Conservation (phyloP, 345 rosid species). For the Excoecaria cochinchinensis region DNA sequence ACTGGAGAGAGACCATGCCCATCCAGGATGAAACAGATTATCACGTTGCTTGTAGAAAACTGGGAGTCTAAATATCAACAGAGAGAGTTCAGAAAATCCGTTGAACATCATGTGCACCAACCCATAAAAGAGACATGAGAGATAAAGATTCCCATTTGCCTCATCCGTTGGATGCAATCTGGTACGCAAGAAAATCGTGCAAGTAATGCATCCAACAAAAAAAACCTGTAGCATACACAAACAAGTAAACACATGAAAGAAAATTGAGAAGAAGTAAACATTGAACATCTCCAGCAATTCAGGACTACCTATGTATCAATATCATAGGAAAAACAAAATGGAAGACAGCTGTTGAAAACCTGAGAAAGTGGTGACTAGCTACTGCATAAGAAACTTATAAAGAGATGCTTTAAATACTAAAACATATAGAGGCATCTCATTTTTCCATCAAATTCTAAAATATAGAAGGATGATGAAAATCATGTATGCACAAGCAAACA, state of each 20-base stretch:
- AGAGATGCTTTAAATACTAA: background rate
- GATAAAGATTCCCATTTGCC: conserved; percentile 61
- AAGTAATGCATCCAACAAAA: conserved; percentile 75
- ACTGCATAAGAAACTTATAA: background rate
- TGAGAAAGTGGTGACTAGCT: background rate
- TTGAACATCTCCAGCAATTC: background rate
- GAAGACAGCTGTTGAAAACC: background rate
- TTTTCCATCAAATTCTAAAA: background rate
- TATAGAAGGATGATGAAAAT: background rate
- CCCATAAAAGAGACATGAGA: conserved; percentile 80
- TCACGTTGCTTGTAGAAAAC: conserved; percentile 91
- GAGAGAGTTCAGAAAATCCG: conserved; percentile 81
- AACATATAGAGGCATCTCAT: background rate
- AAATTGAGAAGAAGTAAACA: background rate
- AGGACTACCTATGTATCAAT: background rate
- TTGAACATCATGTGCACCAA: conserved; percentile 87
- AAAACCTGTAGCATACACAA: conserved; percentile 53
- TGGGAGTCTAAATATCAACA: conserved; percentile 80
- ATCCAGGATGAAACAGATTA: conserved; percentile 87
- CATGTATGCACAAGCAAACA: conserved; percentile 10
- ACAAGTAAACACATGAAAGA: conserved; percentile 16
- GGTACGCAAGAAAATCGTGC: conserved; percentile 73
- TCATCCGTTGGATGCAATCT: conserved; percentile 78
- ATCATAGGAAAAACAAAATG: background rate
- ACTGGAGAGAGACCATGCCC: conserved; percentile 84